Evolutionary conservation across 352 stramenopile species (phyloP), one percentile per base, ranked within the genome.

Genomic region (Pythium rhizo-oryzae): DNA sequence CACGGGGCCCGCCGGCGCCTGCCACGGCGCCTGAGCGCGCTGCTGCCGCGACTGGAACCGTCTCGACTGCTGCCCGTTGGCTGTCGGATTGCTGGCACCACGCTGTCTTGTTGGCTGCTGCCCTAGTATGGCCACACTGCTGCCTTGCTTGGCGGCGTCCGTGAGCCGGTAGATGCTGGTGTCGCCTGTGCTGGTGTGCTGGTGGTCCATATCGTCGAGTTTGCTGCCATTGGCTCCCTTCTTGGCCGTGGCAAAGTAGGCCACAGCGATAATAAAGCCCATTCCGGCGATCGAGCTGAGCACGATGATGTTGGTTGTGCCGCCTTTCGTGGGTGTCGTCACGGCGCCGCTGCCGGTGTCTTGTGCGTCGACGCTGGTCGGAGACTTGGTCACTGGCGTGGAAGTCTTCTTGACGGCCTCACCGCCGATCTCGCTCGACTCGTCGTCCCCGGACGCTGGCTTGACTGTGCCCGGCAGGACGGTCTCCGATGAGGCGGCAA

Each of bases 101-200:
- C 44, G 44, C 44, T 25, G 44, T 2, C 28, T 2, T 7, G 19
- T 4, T 13, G 44, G 44, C 44, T 13, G 19, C 19, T 23, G 35
- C 35, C 8, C 35, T 15, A 15, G 12, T 8, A 41, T 16, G 41
- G 15, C 41, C 13, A 16, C 41, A 60, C 18, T 43, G 12, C 54
- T 49, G 19, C 24, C 30, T 37, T 49, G 19, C 44, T 62, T 58
- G 28, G 28, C 43, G 8, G 25, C 46, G 53, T 69, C 62, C 12
- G 62, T 62, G 25, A 69, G 62, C n/a, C 62, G 62, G 33, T 69
- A 69, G 13, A 69, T 49, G 23, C n/a, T 23, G 11, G 25, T n/a
- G 16, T 60, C 39, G 28, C 21, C 50, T 9, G 58, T 25, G 19
- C 43, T 55, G 4, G 13, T 52, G 25, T n/a, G 35, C 18, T 33